Evolutionary conservation across 2,329 filamentous ascomycete genomes (phyloP).

Genomic region (Curvularia eragrostidis): DNA sequence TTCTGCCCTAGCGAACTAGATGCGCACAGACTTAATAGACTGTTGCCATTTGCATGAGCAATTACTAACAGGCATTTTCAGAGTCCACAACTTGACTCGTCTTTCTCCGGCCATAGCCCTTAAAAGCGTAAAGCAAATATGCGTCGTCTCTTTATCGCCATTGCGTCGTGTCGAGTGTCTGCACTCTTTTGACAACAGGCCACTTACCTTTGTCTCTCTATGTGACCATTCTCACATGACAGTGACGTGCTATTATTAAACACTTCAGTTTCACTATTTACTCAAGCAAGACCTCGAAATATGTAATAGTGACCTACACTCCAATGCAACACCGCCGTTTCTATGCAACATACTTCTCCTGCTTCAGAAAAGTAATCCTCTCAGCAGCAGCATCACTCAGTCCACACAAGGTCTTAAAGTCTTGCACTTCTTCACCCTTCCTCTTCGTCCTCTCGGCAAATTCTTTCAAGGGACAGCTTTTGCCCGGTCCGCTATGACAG

Average conservation of each 20-base stretch:
- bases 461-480: constrained; percentile 55
- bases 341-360: constrained; percentile 29
- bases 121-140: neutral
- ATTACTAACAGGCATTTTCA: neutral
- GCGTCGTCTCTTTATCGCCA: neutral
- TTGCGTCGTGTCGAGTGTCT: neutral
- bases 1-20: neutral
- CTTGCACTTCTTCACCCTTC: constrained; percentile 53
- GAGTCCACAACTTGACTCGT: neutral
- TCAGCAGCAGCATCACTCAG: constrained; percentile 51
- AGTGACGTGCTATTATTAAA: neutral
- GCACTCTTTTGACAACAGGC: neutral
- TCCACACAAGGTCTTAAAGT: constrained; percentile 59
- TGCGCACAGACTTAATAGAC: neutral
- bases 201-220: neutral
- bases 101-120: neutral
- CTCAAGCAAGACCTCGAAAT: neutral
- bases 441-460: constrained; percentile 53
- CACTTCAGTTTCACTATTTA: neutral
- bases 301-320: no score
- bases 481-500: constrained; percentile 57
- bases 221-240: neutral
- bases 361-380: constrained; percentile 59
- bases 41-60: neutral
- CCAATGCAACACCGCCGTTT: neutral